Evolutionary conservation across 148 eudicot species (phyloP), one percentile per base, ranked within the genome.

Genomic region (Camellia sinensis): DNA sequence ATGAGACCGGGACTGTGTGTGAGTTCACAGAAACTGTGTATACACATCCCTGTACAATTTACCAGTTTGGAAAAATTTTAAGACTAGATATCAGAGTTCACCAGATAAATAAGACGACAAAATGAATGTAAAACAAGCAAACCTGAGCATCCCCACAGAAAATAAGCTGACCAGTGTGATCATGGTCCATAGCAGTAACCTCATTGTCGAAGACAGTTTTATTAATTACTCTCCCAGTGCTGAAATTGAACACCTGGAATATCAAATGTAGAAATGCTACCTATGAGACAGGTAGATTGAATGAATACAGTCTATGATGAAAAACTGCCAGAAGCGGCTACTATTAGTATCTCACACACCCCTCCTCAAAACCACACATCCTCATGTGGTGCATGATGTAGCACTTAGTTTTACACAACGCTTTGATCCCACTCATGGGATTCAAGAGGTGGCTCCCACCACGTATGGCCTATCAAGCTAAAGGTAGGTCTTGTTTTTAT

Each of bases 81-180:
- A 71, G 71, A 65, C 73, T 79, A 53, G 22, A 48, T 29, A 73
- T 75, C 41, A 69, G 45, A 63, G 64, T 56, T 68, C 79, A 64
- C 56, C 75, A 37, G 61, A 70, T 45, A 70, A 66, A 60, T 18
- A 68, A 50, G 59, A 48, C 22, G 67, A 68, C 62, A 70, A 63
- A 46, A 61, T 65, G 81, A 75, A 48, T 37, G 17, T 71, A 19
- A 43, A 77, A 69, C 67, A 19, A 15, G 76, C 80, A 78, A 44
- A 93, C 99, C 97, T 90, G 87, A 84, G 92, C 89, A 89, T 95
- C 97, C 57, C 99, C 99, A 73, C 99, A 95, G 73, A 95, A 95
- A 65, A 95, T 89, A 77, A 95, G 89, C 78, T 92, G 99, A 78
- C 99, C 99, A 75, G 99, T 92, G 81, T 93, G 97, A 85, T 95